Base-by-base conservation (phyloP, 2,329 filamentous ascomycete genomes). In the Apiospora saccharicola region DNA sequence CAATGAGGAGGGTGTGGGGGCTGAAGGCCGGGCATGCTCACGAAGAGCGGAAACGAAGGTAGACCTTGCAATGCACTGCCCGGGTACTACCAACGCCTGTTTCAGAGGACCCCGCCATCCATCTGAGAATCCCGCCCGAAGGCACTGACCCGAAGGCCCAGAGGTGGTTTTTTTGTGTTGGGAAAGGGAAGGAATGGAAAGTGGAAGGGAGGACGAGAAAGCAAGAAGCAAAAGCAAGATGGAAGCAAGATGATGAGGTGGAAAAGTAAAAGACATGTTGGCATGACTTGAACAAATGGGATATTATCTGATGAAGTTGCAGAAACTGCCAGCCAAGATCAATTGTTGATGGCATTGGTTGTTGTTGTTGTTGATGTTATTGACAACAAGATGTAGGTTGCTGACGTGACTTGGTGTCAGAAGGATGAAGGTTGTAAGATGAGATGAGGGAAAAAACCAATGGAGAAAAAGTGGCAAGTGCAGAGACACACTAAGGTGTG, bases 61-160 rank as follows among this genome's bases (percentile, higher is more conserved):
- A 64, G 57, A 41, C 34, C 57, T 64, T n/a, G 57, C 57, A 64
- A 64, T 64, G 57, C 57, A 64, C 57, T 64, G 34, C 57, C 34
- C 57, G 34, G 34, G 19, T 41, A 19, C n/a, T 64, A 34, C 57
- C 41, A 41, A 22, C 57, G 57, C 57, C 57, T 64, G 57, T 37
- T 64, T 64, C 57, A 64, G 19, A 64, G 57, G 57, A 44, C 57
- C 57, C 57, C 57, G 57, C 57, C 57, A 64, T 61, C 57, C 57
- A 64, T n/a, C 19, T n/a, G 19, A n/a, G 19, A 41, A 41, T 64
- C 57, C 57, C 57, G 57, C 57, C 57, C 34, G 34, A 64, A 64
- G 57, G 57, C 34, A 64, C 57, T 41, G 57, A 64, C 57, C 57
- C 57, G 57, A 64, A 64, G 57, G 57, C 57, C 57, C 57, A 64